Conservation (phyloP, 139 green algal genomes). For the Volvox africanus region DNA sequence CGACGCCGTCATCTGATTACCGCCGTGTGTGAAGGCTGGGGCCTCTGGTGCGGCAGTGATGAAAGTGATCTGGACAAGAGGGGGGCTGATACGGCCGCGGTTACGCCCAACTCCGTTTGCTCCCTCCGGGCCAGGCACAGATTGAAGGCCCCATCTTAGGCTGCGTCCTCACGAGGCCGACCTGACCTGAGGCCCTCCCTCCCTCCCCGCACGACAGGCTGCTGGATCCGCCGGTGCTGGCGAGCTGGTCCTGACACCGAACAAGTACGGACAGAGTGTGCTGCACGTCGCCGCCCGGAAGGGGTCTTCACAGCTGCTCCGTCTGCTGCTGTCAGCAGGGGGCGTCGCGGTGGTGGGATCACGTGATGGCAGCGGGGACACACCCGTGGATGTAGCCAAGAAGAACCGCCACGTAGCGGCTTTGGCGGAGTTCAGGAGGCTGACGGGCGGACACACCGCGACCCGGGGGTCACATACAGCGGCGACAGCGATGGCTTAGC, state of each 20-base stretch:
- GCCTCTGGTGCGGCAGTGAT: too few relatives aligned
- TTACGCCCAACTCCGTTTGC: too few relatives aligned
- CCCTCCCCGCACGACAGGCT: too few relatives aligned
- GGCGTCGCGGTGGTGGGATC: constrained; percentile 29
- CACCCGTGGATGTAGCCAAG: constrained; percentile 56
- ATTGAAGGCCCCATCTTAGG: too few relatives aligned
- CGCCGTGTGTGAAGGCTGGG: too few relatives aligned
- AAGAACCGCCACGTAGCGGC: constrained; percentile 56
- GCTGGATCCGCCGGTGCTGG: constrained; percentile 51
- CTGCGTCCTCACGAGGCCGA: too few relatives aligned
- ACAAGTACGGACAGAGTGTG: constrained; percentile 81
- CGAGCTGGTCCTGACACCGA: constrained; percentile 63
- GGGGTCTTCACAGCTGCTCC: constrained; percentile 68
- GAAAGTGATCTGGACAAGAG: too few relatives aligned
- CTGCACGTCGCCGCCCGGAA: constrained; percentile 87
- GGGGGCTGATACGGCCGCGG: too few relatives aligned
- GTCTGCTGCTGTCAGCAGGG: constrained; percentile 63
- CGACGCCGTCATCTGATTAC: too few relatives aligned
- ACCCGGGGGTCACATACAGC: neutral
- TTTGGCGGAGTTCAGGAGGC: constrained; percentile 48
- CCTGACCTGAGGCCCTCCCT: too few relatives aligned
- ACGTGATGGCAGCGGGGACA: constrained; percentile 55
- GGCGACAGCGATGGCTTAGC: constrained; percentile 22
- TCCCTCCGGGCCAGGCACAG: too few relatives aligned
- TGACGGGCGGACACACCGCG: neutral